Conservation (phyloP, 1,139 yeast genomes). For the Pichia sp. region DNA sequence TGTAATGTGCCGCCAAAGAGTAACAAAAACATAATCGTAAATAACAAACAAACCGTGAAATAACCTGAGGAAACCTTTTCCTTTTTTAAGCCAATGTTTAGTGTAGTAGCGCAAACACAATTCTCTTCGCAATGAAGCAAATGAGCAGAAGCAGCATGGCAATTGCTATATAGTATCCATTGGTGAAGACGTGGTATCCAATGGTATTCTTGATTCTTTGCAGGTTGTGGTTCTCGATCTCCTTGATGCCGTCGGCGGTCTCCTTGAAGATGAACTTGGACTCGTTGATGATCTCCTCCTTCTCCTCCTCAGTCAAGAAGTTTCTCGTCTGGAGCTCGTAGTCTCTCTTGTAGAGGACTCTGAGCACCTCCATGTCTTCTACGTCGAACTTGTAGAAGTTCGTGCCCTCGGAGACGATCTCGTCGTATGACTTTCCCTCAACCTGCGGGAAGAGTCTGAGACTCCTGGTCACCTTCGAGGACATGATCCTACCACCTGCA, state of each 20-base stretch:
- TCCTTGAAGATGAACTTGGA: conserved; percentile 61
- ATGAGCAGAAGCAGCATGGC: conserved; percentile 23
- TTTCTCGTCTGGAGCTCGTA: conserved; percentile 74
- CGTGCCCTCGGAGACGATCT: conserved; percentile 58
- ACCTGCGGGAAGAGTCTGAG: conserved; percentile 73
- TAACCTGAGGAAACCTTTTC: not conserved
- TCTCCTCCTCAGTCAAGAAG: conserved; percentile 62
- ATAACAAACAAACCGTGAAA: not conserved
- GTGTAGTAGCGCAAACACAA: conserved; percentile 9
- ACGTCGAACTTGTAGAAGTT: conserved; percentile 71
- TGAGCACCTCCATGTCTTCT: conserved; percentile 60
- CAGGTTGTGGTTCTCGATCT: conserved; percentile 62
- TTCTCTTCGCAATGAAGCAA: conserved; percentile 24
- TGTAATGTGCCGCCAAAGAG: not conserved
- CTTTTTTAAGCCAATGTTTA: not conserved
- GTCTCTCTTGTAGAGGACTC: conserved; percentile 66
- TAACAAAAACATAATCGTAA: not conserved
- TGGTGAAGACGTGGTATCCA: conserved; percentile 51
- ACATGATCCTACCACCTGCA: conserved; percentile 79
- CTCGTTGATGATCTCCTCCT: conserved; percentile 65
- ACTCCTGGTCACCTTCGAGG: conserved; percentile 61
- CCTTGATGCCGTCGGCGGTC: conserved; percentile 56
- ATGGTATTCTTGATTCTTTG: conserved; percentile 51
- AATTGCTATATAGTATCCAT: conserved; percentile 42
- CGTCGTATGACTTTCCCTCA: conserved; percentile 57